A percentile compares a stretch with the other conserved stretches of the same genome.
Evolutionary conservation across 441 rosid species (phyloP).

Genomic region (Croton laevigatus): DNA sequence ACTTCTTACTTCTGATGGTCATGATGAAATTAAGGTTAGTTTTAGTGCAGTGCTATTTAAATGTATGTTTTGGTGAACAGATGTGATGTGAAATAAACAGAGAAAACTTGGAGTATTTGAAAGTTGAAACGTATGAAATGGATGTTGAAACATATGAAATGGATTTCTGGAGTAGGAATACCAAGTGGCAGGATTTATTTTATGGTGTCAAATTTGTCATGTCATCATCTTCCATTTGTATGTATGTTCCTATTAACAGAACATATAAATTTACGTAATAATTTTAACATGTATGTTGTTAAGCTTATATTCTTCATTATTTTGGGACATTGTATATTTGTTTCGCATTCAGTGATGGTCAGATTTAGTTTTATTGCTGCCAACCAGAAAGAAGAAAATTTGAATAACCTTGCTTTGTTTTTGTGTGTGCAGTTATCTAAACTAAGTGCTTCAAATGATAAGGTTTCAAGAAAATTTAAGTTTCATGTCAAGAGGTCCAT

Average conservation of each 20-base stretch:
- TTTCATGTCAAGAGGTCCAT: conserved; percentile 61
- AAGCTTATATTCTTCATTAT: background rate
- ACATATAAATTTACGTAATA: background rate
- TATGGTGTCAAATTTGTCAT: background rate
- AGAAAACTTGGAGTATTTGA: background rate
- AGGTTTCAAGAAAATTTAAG: conserved; percentile 49
- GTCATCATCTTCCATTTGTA: background rate
- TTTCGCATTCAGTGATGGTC: background rate
- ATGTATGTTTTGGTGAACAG: conserved; percentile 12
- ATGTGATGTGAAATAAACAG: background rate
- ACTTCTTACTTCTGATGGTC: conserved; percentile 45
- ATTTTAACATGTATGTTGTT: background rate
- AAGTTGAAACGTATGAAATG: background rate
- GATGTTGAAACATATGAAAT: background rate
- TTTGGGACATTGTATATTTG: background rate
- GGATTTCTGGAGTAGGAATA: background rate
- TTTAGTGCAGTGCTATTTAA: conserved; percentile 21
- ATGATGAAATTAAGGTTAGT: conserved; percentile 63
- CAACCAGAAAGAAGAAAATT: conserved; percentile 3
- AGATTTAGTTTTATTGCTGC: conserved; percentile 10
- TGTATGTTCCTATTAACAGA: background rate
- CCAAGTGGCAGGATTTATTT: background rate
- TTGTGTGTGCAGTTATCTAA: conserved; percentile 48
- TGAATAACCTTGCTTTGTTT: conserved; percentile 15
- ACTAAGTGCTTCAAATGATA: conserved; percentile 40